Evolutionary conservation across 352 stramenopile species (phyloP).

Genomic region (Lagenidium sp.): DNA sequence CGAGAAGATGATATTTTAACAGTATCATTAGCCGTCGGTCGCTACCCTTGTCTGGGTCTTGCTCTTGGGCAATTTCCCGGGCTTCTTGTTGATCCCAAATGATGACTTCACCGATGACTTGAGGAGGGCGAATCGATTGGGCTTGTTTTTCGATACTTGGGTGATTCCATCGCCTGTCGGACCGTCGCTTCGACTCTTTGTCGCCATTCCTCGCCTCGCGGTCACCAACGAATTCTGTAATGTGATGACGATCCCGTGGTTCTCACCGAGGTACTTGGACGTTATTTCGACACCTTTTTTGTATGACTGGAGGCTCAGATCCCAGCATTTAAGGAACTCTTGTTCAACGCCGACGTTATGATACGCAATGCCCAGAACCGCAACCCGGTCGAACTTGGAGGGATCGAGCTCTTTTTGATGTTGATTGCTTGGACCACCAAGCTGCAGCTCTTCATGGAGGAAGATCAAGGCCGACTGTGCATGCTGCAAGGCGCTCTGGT

Average conservation of each 20-base stretch:
- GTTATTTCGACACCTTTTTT: constrained; percentile 88
- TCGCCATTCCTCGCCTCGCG: constrained; percentile 54
- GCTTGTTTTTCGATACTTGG: constrained; percentile 7
- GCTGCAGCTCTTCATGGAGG: constrained; percentile 89
- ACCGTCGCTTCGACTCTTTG: constrained; percentile 30
- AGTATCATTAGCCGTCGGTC: constrained; percentile 10
- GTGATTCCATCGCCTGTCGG: constrained; percentile 51
- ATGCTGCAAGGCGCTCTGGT: constrained; percentile 87
- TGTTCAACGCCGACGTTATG: constrained; percentile 95
- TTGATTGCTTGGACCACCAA: constrained; percentile 10
- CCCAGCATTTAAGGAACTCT: constrained; percentile 92
- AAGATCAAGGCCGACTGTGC: constrained; percentile 89
- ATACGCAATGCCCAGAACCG: constrained; percentile 92
- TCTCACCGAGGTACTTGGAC: constrained; percentile 72
- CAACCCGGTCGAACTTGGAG: constrained; percentile 80
- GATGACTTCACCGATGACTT: constrained; percentile 31
- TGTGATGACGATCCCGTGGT: constrained; percentile 89
- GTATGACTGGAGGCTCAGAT: constrained; percentile 88
- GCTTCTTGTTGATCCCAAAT: constrained; percentile 26
- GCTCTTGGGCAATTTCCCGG: constrained; percentile 8
- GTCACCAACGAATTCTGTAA: constrained; percentile 86
- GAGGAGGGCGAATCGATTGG: constrained; percentile 18
- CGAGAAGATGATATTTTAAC: background rate
- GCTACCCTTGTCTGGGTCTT: constrained; percentile 15
- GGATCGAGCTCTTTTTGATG: constrained; percentile 11